Base-by-base conservation (phyloP, 495 filamentous ascomycete species). In the Neurospora intermedia region DNA sequence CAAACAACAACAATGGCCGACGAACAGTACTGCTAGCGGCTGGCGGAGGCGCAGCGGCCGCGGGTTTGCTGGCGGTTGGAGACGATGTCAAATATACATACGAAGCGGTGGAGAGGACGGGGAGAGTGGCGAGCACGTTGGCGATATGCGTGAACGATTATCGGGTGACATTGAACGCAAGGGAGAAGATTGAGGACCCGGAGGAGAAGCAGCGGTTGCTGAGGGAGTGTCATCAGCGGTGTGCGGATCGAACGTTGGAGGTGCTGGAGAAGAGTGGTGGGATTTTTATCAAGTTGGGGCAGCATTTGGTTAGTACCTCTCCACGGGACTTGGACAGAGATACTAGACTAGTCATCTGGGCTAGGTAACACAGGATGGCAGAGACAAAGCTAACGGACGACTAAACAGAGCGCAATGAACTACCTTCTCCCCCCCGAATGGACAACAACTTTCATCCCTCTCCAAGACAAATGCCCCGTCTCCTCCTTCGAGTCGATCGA, bases 261-360 rank as follows among this genome's bases (percentile, higher is more conserved):
- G 94, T 96, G 0, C 83, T 99, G 39, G 95, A 99, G 85, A 92
- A 90, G 83, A 98, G 96, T 83, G 96, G 96, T 45, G 97, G 94
- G 7, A 94, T 99, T 77, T 99, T 98, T 76, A 98, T 99, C 78
- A 99, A 99, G 81, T 83, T 99, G 38, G 96, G 96, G 31, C 96
- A 99, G 76, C 96, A 99, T 83, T 82, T 99, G 81, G 88, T 89
- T 84, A 72, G 78, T 73, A 40, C 35, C 1, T 66, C 1, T 66
- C 27, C 39, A 43, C 62, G 0, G 2, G 35, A 69, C 20, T 40
- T 46, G 13, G 16, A 15, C 15, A 38, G 6, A 38, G 4, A 38
- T 6, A 38, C 35, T 4, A 38, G 35, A 38, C 35, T 38, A 6
- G 35, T 38, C 35, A 38, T 4, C 35, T 38, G 35, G 35, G 35